Evolutionary conservation across 129 eudicot genomes (phyloP).

Genomic region (Helianthus tuberosus): DNA sequence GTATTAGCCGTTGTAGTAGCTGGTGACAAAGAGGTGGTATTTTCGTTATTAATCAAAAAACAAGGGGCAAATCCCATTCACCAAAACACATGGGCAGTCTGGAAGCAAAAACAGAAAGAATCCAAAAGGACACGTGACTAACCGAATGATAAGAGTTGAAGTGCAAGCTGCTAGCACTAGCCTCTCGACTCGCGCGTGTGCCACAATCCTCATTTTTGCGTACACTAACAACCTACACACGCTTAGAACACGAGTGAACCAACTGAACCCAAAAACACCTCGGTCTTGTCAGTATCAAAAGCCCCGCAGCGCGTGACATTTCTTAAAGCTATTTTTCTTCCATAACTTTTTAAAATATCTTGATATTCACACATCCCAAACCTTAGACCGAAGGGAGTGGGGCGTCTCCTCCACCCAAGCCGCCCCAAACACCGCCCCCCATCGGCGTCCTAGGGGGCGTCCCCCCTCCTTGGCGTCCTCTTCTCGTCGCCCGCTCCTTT

Average conservation of each 20-base stretch:
- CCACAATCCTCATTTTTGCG: not conserved
- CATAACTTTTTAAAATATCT: too few species aligned
- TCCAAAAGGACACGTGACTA: constrained; percentile 38
- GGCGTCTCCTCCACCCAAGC: too few species aligned
- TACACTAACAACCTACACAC: not conserved
- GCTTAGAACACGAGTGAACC: not conserved
- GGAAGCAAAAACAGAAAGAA: constrained; percentile 15
- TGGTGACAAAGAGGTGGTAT: constrained; percentile 26
- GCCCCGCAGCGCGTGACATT: constrained; percentile 18
- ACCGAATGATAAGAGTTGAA: constrained; percentile 24
- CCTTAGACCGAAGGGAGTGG: too few species aligned
- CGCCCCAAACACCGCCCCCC: too few species aligned
- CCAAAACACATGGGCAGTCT: constrained; percentile 33
- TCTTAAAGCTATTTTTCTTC: not conserved
- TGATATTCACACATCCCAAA: too few species aligned
- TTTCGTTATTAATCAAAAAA: constrained; percentile 8
- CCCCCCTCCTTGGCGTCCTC: too few species aligned
- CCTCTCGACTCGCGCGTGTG: not conserved
- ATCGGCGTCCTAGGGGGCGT: too few species aligned
- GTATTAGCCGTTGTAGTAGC: not conserved
- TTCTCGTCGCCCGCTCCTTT: too few species aligned
- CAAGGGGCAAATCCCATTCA: not conserved
- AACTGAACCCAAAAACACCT: not conserved
- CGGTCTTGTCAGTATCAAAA: constrained; percentile 5
- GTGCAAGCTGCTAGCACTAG: not conserved